Base-by-base conservation (phyloP, 768 basidiomycete genomes). In the Tylopilus sp. region DNA sequence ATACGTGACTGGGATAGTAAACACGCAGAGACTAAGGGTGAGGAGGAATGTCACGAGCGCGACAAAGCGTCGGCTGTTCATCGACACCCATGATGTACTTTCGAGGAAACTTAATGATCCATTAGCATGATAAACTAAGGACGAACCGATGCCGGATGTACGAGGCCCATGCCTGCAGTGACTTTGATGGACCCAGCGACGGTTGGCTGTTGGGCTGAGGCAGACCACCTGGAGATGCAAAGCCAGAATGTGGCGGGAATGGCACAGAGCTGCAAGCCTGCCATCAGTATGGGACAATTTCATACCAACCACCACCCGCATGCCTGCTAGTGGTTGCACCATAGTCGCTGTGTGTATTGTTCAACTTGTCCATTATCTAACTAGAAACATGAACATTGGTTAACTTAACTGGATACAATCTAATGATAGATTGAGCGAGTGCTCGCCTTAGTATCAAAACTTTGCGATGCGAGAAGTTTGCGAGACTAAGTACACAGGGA, bases 191-290 rank as follows among this genome's bases (percentile, higher is more conserved):
- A 42, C 34, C n/a, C 36, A 22, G 9, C 21, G 33, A 4, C 12
- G 30, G 31, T 24, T 10, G 14, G 28, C 44, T 16, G n/a, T 24
- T 37, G 11, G 6, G 10, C 10, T 19, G 53, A 28, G 54, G 19
- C 5, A 5, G 14, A 10, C 5, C 43, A 30, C 29, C 21, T 3
- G 50, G 28, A 13, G 21, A 14, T 11, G 3, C 2, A 40, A 17
- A 50, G 14, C 41, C 53, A 24, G 50, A 14, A 46, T 60, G 60
- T 4, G 58, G 45, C 13, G 58, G 57, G 4, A 58, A 58, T 3
- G 49, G 26, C 4, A 14, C 41, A 10, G 19, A 38, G 33, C 52
- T 59, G 40, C n/a, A 13, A 9, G 17, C 12, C 13, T 28, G 33
- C 3, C n/a, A 17, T 58, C 24, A 30, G 19, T 25, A 9, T 1